Evolutionary conservation across 176 grass and related monocot genomes (phyloP).

Genomic region (Eragrostis nindensis): DNA sequence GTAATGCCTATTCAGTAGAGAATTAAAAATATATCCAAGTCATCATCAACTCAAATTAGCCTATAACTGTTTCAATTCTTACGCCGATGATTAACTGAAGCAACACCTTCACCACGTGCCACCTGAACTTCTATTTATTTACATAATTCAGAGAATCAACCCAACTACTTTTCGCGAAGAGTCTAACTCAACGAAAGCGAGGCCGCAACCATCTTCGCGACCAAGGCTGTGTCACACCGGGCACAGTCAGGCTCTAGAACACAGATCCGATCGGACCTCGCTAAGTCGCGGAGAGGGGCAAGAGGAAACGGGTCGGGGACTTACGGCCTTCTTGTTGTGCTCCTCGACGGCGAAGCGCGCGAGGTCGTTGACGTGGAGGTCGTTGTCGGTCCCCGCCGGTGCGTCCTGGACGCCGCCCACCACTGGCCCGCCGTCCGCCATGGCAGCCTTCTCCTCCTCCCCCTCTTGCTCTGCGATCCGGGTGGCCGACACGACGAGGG

Average conservation of each 20-base stretch:
- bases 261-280: neutral
- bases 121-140: neutral
- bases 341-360: slow-evolving; percentile 74
- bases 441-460: slow-evolving; percentile 5
- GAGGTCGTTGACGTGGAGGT: slow-evolving; percentile 55
- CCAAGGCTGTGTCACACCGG: neutral
- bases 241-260: neutral
- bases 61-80: neutral
- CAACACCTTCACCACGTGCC: neutral
- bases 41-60: neutral
- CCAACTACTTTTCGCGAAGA: neutral
- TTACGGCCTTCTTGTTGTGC: slow-evolving; percentile 86
- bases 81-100: neutral
- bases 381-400: slow-evolving; percentile 53
- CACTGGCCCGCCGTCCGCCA: slow-evolving; percentile 23
- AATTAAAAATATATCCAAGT: neutral
- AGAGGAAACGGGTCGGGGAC: neutral
- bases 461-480: neutral
- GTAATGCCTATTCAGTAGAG: neutral
- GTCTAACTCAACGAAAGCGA: neutral
- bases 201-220: neutral
- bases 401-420: slow-evolving; percentile 51
- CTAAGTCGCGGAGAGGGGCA: neutral
- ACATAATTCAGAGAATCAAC: neutral
- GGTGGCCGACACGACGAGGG: slow-evolving; percentile 1